Evolutionary conservation across 192 early-diverging fungal species (phyloP), one percentile per base, ranked within the genome.

Genomic region (Phlyctochytrium planicorne): DNA sequence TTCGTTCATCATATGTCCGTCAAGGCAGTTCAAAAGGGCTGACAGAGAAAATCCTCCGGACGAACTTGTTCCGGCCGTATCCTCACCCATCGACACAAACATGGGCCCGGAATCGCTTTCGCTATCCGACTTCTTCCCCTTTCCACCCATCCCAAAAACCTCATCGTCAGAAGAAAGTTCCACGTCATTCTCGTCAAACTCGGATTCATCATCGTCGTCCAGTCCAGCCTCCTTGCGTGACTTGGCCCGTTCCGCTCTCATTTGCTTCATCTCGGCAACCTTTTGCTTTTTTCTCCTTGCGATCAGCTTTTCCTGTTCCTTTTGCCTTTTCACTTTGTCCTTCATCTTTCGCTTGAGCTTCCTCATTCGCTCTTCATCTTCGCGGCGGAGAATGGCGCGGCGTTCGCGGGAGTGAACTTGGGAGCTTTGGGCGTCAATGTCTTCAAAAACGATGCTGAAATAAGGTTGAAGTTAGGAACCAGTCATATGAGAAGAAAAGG

Each of bases 401-500:
- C 69, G 59, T 52, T 80, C 73, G 31, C 74, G 72, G 17, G 69
- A 67, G 61, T 82, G 81, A 12, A 78, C 67, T 34, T 77, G 64
- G 31, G 69, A 73, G 50, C 81, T 78, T 65, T 82, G 79, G 16
- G 86, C 74, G 65, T 88, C 86, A 40, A 86, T 72, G 66, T 86
- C 84, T 59, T 86, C 84, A 56, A 86, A 76, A 0, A 85, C 84
- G 24, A 86, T 78, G 40, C n/a, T n/a, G n/a, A n/a, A n/a, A n/a
- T n/a, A n/a, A n/a, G n/a, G n/a, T n/a, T n/a, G n/a, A n/a, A n/a
- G n/a, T n/a, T n/a, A n/a, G n/a, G n/a, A n/a, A n/a, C n/a, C n/a
- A n/a, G n/a, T n/a, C n/a, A n/a, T n/a, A n/a, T n/a, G n/a, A n/a
- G n/a, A n/a, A n/a, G n/a, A n/a, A n/a, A n/a, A n/a, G n/a, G n/a